Conservation (phyloP, 2,329 filamentous ascomycete genomes). For the Cladophialophora immunda region DNA sequence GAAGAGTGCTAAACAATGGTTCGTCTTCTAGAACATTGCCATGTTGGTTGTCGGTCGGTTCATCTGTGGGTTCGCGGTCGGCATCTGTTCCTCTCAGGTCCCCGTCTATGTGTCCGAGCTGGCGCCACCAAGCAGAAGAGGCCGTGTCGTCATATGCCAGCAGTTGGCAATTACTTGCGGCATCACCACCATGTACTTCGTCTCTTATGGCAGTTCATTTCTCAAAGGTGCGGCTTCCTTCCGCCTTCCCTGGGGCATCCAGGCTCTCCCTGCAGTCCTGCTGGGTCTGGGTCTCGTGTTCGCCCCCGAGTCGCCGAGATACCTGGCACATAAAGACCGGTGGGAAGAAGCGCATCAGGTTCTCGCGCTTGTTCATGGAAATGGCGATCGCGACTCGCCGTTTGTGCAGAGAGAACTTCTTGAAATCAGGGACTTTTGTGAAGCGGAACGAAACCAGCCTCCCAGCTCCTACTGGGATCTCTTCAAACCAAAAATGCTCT, state of each 20-base stretch:
- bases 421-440: not conserved
- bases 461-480: conserved; percentile 73
- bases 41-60: conserved; percentile 2
- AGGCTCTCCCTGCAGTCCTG: conserved; percentile 52
- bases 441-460: conserved; percentile 42
- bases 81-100: conserved; percentile 75
- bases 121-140: conserved; percentile 49
- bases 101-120: conserved; percentile 71
- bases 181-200: conserved; percentile 47
- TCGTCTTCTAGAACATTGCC: conserved; percentile 49
- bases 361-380: conserved; percentile 66
- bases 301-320: conserved; percentile 65
- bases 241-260: conserved; percentile 58
- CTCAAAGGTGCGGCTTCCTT: conserved; percentile 44
- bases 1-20: too few species aligned
- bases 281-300: conserved; percentile 49
- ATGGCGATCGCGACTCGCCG: conserved; percentile 69
- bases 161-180: conserved; percentile 50
- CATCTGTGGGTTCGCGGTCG: conserved; percentile 75
- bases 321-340: conserved; percentile 69
- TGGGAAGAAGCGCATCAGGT: conserved; percentile 63
- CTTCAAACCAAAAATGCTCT: conserved; percentile 75
- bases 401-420: conserved; percentile 70
- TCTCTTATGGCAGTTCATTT: not conserved
- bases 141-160: conserved; percentile 49